Base-by-base conservation (phyloP, 352 stramenopile species). In the Thraustochytrium striatum region DNA sequence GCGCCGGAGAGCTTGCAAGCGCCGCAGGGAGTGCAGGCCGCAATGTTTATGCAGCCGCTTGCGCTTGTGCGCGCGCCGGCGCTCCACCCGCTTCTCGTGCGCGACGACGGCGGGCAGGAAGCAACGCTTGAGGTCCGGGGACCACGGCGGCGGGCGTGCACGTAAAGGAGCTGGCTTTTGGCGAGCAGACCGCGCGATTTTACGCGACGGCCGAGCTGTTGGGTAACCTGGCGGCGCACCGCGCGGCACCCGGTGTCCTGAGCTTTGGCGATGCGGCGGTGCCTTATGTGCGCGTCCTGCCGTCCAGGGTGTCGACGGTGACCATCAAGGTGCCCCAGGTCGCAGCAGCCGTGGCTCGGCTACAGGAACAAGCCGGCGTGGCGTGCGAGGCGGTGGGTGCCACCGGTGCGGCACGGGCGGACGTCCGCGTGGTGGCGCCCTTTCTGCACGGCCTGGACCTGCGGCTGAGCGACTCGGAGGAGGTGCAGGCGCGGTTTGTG, bases 131-230 rank as follows among this genome's bases (percentile, higher is more conserved):
- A 16, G 35, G 7, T 21, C 33, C 9, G 32, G 30, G 11, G 36
- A 72, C 9, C 11, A 11, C 13, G 44, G 35, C 3, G n/a, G 11
- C 11, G 35, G 21, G n/a, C n/a, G 25, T 43, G 21, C 65, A 75
- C 50, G 41, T 75, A 30, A 75, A 75, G 52, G 65, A 75, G 47
- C 58, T 75, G n/a, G 65, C 61, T n/a, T 75, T 75, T 41, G 65
- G 65, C 44, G 65, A 75, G 36, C 41, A 58, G 21, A 43, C 25
- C 33, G 47, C 58, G 0, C 65, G 65, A 0, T 61, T 75, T 43
- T 75, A 61, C 44, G 43, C 43, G 9, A 44, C 65, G 8, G 21
- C 21, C n/a, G 32, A 25, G 13, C 50, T 75, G 9, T 11, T 75
- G 2, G 30, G 44, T 3, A 9, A 43, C 2, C 16, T 75, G 8